Conservation (phyloP, 495 filamentous ascomycete species). For the Penicillium lagena region DNA sequence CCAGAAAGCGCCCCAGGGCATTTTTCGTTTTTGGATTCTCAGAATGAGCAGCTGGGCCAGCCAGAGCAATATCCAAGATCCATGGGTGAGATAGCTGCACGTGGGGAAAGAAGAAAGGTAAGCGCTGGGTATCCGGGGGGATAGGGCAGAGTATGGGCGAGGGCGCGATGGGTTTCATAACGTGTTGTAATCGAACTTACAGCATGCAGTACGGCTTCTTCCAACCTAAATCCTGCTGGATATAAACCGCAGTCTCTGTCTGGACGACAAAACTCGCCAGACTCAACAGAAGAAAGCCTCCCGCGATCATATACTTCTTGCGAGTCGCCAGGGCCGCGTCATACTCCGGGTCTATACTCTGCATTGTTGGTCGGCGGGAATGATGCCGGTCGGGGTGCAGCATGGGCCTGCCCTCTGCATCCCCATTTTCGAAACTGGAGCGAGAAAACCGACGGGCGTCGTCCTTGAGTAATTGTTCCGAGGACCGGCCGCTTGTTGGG, state of each 20-base stretch:
- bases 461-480: constrained; percentile 52
- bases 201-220: constrained; percentile 98
- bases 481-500: constrained; percentile 44
- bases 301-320: constrained; percentile 80
- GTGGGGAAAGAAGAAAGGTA: constrained; percentile 4
- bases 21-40: constrained; percentile 60
- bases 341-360: constrained; percentile 51
- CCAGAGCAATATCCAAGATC: constrained; percentile 87
- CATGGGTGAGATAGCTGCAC: constrained; percentile 78
- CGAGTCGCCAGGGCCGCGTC: constrained; percentile 57
- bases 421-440: constrained; percentile 28
- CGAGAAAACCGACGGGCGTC: constrained; percentile 39
- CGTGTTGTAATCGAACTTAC: constrained; percentile 40
- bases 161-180: not conserved
- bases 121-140: constrained; percentile 8
- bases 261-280: constrained; percentile 80
- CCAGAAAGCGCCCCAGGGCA: constrained; percentile 87
- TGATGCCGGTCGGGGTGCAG: constrained; percentile 40
- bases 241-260: constrained; percentile 90
- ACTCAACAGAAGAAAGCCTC: constrained; percentile 71
- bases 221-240: constrained; percentile 84
- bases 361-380: constrained; percentile 51
- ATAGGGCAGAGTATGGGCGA: not conserved
- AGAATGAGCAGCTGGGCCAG: constrained; percentile 76
- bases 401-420: constrained; percentile 34